Evolutionary conservation across 1,284 basidiomycete species (phyloP).

Genomic region (Ustilago tritici): DNA sequence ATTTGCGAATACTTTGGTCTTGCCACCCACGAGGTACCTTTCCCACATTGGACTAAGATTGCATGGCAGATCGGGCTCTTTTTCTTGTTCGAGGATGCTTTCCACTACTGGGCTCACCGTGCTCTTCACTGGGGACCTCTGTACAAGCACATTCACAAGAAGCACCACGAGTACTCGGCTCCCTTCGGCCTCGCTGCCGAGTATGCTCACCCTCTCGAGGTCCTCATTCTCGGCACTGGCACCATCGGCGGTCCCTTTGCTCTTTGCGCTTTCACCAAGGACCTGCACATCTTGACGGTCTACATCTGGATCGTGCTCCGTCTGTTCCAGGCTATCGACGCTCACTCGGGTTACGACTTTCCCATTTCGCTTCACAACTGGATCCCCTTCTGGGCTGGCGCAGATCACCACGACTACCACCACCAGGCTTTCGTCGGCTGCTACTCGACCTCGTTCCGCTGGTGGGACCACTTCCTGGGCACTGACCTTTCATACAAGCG

Average conservation of each 20-base stretch:
- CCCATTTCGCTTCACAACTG: constrained; percentile 88
- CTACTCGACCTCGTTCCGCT: constrained; percentile 68
- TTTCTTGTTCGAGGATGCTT: constrained; percentile 96
- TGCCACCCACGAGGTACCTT: constrained; percentile 91
- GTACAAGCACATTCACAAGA: constrained; percentile 97
- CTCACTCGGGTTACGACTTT: constrained; percentile 89
- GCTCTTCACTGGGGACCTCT: constrained; percentile 88
- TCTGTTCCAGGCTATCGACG: constrained; percentile 96
- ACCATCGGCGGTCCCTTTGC: constrained; percentile 90
- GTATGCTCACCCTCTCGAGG: constrained; percentile 94
- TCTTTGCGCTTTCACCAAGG: constrained; percentile 77
- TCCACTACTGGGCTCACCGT: constrained; percentile 84
- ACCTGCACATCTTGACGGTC: constrained; percentile 85
- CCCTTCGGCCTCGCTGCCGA: constrained; percentile 98
- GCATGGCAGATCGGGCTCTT: constrained; percentile 86
- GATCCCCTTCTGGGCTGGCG: constrained; percentile 97
- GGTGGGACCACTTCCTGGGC: constrained; percentile 68
- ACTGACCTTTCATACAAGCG: constrained; percentile 67
- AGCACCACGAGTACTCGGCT: constrained; percentile 92
- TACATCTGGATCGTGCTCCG: constrained; percentile 94
- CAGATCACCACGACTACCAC: constrained; percentile 86
- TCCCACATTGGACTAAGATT: constrained; percentile 74
- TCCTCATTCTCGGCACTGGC: constrained; percentile 86
- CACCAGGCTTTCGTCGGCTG: constrained; percentile 67
- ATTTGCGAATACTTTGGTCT: constrained; percentile 89